phyloP scores from a whole-genome alignment of 306 rosid genomes.

The Herpetospermum pedunculosum region DNA sequence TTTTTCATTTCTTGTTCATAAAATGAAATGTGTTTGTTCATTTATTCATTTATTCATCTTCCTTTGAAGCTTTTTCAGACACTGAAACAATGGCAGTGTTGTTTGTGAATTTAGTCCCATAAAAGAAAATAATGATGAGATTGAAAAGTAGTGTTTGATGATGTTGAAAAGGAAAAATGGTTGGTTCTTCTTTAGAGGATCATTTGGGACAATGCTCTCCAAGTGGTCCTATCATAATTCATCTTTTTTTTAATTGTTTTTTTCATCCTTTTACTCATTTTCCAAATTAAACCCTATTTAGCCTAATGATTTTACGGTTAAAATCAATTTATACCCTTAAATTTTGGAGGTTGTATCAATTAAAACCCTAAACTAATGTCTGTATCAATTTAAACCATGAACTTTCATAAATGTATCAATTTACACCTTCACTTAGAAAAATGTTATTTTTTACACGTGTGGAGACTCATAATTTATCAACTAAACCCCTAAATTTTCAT shows the following conservation, averaged over 20 bases:
- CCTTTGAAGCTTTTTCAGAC: neutral
- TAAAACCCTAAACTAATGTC: no score
- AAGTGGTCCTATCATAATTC: constrained; percentile 1
- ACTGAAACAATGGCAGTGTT: neutral
- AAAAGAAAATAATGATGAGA: constrained; percentile 4
- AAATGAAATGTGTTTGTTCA: neutral
- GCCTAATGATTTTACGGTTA: neutral
- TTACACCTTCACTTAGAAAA: no score
- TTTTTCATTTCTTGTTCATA: no score
- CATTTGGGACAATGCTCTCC: neutral
- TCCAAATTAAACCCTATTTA: neutral
- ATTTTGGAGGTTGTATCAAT: no score
- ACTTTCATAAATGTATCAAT: no score
- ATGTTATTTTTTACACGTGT: no score
- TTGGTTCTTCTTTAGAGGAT: constrained; percentile 1
- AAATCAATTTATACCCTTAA: no score
- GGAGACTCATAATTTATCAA: no score
- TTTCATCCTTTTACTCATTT: neutral
- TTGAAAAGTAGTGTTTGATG: neutral
- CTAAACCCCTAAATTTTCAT: no score
- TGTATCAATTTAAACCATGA: no score
- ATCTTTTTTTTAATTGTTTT: neutral
- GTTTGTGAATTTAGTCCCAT: neutral
- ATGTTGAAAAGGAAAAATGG: neutral
- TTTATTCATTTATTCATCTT: neutral